phyloP scores from a whole-genome alignment of 805 yeast genomes.

The Saturnispora kantuleensis region DNA sequence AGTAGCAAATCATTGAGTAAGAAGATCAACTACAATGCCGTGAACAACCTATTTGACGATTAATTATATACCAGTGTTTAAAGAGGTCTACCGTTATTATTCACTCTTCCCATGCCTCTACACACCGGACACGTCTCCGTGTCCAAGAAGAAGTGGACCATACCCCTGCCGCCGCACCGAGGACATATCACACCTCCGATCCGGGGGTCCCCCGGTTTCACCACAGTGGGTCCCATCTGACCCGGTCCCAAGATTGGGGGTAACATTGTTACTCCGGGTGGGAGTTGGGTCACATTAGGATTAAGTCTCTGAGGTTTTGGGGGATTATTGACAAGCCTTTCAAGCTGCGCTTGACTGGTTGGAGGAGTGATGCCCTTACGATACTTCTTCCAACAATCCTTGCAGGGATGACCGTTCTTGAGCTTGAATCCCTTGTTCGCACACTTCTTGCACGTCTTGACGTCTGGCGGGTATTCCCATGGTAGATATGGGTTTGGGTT shows the following conservation, averaged over 20 bases:
- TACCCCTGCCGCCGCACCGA: conserved; percentile 59
- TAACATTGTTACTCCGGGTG: conserved; percentile 17
- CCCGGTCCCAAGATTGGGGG: conserved; percentile 7
- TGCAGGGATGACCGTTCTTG: conserved; percentile 57
- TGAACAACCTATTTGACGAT: conserved; percentile 42
- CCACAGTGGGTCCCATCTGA: conserved; percentile 30
- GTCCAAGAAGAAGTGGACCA: conserved; percentile 44
- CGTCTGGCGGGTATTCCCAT: conserved; percentile 50
- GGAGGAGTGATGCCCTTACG: conserved; percentile 19
- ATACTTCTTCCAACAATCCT: conserved; percentile 59
- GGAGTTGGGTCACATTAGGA: conserved; percentile 19
- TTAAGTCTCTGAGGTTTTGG: conserved; percentile 17
- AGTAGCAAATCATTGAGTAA: conserved; percentile 69
- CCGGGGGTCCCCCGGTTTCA: conserved; percentile 70
- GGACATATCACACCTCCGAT: conserved; percentile 70
- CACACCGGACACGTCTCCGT: conserved; percentile 56
- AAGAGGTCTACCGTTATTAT: conserved; percentile 11
- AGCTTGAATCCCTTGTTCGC: conserved; percentile 57
- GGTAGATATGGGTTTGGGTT: conserved; percentile 40
- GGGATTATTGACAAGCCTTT: conserved; percentile 9
- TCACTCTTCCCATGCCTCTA: conserved; percentile 54
- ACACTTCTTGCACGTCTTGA: conserved; percentile 58
- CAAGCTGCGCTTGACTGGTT: conserved; percentile 14
- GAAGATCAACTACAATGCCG: conserved; percentile 82
- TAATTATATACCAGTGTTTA: conserved; percentile 2